These are phyloP conservation scores for Protoeuglena noctilucae DNA, from an alignment of 139 green algal genomes.

Conservation along the genomic window DNA sequence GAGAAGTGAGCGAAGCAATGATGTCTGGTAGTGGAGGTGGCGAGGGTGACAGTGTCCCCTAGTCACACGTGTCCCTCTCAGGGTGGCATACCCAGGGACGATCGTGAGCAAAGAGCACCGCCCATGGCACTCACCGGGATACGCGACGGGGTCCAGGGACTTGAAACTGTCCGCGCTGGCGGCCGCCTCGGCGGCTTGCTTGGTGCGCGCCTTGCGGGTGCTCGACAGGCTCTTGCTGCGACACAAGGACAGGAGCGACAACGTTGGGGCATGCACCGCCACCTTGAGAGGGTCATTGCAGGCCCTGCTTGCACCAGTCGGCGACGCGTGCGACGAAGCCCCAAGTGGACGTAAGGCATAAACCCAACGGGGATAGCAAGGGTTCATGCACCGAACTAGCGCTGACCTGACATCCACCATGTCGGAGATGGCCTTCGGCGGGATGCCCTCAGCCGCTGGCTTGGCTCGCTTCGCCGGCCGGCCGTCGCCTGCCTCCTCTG, in stretches of 20 bases:
- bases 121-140: background rate
- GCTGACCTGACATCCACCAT: constrained; percentile 5
- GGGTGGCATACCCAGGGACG: constrained; percentile 15
- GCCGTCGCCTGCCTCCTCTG: background rate
- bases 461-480: background rate
- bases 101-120: background rate
- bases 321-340: no score
- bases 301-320: no score
- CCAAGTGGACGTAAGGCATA: no score
- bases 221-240: no score
- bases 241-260: no score
- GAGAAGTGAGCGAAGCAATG: constrained; percentile 28
- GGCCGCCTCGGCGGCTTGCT: no score
- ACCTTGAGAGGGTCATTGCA: no score
- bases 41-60: constrained; percentile 53
- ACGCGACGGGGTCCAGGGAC: constrained; percentile 3
- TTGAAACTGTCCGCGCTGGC: background rate
- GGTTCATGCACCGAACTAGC: constrained; percentile 7
- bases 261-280: no score
- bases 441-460: constrained; percentile 1
- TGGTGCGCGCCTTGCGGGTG: no score
- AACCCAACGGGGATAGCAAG: background rate
- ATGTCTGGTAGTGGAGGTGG: constrained; percentile 25
- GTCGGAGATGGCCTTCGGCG: background rate
- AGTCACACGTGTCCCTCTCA: constrained; percentile 53